Evolutionary conservation across 148 eudicot genomes (phyloP).

Genomic region (Diospyros kaki): DNA sequence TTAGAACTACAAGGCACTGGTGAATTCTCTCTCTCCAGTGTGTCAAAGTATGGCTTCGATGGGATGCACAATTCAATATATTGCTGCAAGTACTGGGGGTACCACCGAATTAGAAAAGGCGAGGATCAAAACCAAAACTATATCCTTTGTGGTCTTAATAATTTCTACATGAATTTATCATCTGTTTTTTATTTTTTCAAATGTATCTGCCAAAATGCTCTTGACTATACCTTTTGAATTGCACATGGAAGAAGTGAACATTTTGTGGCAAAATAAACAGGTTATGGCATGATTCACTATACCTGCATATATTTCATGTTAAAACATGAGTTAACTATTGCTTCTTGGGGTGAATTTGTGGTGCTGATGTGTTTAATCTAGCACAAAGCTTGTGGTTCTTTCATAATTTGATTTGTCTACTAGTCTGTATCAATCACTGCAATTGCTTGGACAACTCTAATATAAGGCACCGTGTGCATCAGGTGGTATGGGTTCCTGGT

Average conservation of each 20-base stretch:
- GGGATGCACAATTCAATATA: no score
- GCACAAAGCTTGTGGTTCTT: background rate
- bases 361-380: slow-evolving; percentile 3
- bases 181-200: background rate
- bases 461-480: slow-evolving; percentile 9
- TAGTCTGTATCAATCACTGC: background rate
- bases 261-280: background rate
- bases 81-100: no score
- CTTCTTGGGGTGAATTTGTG: background rate
- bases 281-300: slow-evolving; percentile 2
- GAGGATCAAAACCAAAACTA: no score
- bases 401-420: background rate
- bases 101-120: no score
- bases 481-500: slow-evolving; percentile 99
- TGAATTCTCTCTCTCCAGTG: no score
- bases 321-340: background rate
- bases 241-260: background rate
- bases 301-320: background rate
- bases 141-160: background rate
- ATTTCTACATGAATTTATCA: background rate
- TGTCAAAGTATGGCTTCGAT: no score
- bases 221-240: background rate
- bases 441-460: slow-evolving; percentile 2
- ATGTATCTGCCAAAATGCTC: no score
- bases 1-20: no score